A percentile compares a stretch with the other conserved stretches of the same genome.
phyloP scores from a whole-genome alignment of 2,329 filamentous ascomycete genomes.

The Alternaria novae-zelandiae region DNA sequence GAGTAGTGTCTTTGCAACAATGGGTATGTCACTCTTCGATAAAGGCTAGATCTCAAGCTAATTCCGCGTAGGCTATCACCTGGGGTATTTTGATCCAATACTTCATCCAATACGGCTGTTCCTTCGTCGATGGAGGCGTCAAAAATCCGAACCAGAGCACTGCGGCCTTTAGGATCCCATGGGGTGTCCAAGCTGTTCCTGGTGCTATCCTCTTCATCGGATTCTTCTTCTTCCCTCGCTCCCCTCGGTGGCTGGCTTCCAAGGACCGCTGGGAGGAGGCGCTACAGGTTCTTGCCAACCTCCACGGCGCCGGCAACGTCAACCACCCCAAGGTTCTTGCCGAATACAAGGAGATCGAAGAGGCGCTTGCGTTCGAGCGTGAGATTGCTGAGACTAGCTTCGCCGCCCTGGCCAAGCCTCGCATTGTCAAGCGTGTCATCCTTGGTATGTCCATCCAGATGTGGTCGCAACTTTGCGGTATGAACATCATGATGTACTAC shows the following conservation, averaged over 20 bases:
- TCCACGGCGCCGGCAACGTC: conserved; percentile 65
- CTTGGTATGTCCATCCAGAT: conserved; percentile 66
- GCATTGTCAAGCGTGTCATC: conserved; percentile 63
- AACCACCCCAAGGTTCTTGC: conserved; percentile 67
- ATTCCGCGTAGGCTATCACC: conserved; percentile 65
- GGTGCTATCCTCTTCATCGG: conserved; percentile 48
- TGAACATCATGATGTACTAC: conserved; percentile 66
- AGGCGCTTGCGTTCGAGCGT: conserved; percentile 61
- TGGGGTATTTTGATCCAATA: conserved; percentile 63
- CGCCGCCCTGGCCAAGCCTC: conserved; percentile 56
- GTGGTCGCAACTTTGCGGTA: conserved; percentile 66
- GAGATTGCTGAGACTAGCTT: conserved; percentile 60
- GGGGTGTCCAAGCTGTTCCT: conserved; percentile 53
- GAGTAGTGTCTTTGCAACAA: conserved; percentile 66
- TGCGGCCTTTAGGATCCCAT: conserved; percentile 51
- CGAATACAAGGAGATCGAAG: conserved; percentile 67
- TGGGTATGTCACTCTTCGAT: not conserved
- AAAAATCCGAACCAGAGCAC: conserved; percentile 52
- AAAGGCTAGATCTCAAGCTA: not conserved
- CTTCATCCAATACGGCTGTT: conserved; percentile 70
- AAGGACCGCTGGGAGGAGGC: conserved; percentile 73
- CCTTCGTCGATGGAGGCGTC: conserved; percentile 58
- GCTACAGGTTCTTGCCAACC: conserved; percentile 58
- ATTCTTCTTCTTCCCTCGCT: conserved; percentile 54
- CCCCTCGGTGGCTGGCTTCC: conserved; percentile 73